Base-by-base conservation (phyloP, 495 filamentous ascomycete species). In the Parathielavia appendiculata region DNA sequence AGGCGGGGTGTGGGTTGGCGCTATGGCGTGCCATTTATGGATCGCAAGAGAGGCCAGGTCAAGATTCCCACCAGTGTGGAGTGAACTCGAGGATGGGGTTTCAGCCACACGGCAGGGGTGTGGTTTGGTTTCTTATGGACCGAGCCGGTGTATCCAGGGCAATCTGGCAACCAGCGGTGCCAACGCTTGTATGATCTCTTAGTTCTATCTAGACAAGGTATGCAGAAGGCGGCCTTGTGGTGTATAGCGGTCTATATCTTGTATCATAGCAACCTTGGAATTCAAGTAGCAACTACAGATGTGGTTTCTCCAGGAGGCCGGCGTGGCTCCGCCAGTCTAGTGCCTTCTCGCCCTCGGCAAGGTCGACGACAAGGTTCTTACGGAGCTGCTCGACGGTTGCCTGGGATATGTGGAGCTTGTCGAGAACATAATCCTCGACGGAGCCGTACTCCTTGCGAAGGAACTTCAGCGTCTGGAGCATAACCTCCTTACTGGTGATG, bases 1-100 rank as follows among this genome's bases (percentile, higher is more conserved):
- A 68, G 73, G 39, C 67, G 63, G 23, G 86, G 76, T 19, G 78
- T 82, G 47, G 88, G 87, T n/a, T 81, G 76, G 78, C 64, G 77
- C 26, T 83, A 83, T 61, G 80, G 80, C 56, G 72, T 69, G 32
- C 79, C 79, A 30, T 61, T 67, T 51, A 69, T 73, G 51, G 80
- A 83, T 58, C 74, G 80, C 19, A 70, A 63, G 54, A 75, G 69
- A 58, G 79, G 73, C 7, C 39, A 68, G 50, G 51, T 75, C 68
- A 76, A 77, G 69, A 78, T 79, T 59, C 77, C 77, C 22, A 77
- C 74, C 8, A 71, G 68, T 22, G 73, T 76, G 36, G 66, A 61
- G 50, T 69, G 59, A 53, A 40, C 9, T 20, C 16, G 14, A 17
- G 34, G 14, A 17, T 19, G n/a, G 22, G 26, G 26, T 2, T 30